Percentiles rank a stretch among this genome's conserved stretches.
These are phyloP conservation scores for Pichia sp. DNA, from an alignment of 1,139 yeast species.

Conservation along the genomic window DNA sequence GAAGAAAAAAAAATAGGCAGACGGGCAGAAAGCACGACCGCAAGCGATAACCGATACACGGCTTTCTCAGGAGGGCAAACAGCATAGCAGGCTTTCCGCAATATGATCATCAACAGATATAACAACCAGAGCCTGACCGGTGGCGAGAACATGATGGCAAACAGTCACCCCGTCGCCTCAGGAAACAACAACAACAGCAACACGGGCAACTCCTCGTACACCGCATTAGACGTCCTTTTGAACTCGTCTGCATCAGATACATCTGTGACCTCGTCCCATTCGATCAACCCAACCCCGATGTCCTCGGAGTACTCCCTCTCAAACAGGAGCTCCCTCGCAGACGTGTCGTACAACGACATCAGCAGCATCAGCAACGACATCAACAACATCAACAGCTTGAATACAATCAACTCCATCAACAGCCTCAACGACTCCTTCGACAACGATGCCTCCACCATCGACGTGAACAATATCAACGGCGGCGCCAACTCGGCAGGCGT, in stretches of 20 bases:
- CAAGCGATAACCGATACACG: too few species aligned
- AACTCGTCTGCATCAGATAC: conserved; percentile 6
- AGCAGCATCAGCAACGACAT: conserved; percentile 8
- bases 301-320: conserved; percentile 16
- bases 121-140: not conserved
- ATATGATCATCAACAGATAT: not conserved
- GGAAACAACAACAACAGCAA: not conserved
- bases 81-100: not conserved
- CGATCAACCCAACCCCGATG: conserved; percentile 1
- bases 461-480: not conserved
- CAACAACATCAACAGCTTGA: conserved; percentile 10
- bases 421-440: not conserved
- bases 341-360: conserved; percentile 6
- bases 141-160: not conserved
- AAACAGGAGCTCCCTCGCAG: conserved; percentile 17
- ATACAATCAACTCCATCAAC: not conserved
- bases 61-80: not conserved
- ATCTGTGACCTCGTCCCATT: not conserved
- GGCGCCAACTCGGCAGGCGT: not conserved
- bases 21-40: too few species aligned
- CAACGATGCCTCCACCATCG: conserved; percentile 5
- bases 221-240: not conserved
- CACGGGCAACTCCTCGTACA: not conserved
- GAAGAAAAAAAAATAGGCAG: too few species aligned
- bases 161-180: not conserved